Evolutionary conservation across 345 rosid genomes (phyloP), one percentile per base, ranked within the genome.

Genomic region (Pseudoturritis turrita): DNA sequence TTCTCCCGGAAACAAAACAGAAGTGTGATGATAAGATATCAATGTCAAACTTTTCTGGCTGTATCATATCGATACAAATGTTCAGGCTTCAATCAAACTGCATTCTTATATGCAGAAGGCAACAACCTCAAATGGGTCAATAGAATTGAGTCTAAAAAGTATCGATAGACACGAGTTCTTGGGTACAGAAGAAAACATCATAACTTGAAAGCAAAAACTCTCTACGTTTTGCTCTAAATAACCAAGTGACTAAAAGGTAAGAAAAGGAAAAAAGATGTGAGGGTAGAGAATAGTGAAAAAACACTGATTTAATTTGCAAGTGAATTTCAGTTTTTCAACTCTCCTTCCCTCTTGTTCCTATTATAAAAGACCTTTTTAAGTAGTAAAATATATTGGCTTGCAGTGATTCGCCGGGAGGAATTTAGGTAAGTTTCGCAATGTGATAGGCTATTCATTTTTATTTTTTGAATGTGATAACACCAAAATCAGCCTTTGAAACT

Each of bases 321-420:
- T 85, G 72, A 86, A 94, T 73, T 73, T 82, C 69, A 90, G 85
- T 18, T 83, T 87, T 71, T 94, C 94, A 66, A 86, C 85, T 68
- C 81, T 87, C 78, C 92, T 84, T 53, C 79, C 78, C 54, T 87
- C 92, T 84, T 90, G 96, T 81, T 89, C 94, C 97, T 90, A 78
- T 40, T 80, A 23, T 70, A 55, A 37, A 60, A 72, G 36, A 35
- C 26, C 1, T 8, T 53, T 53, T 44, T n/a, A 6, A 70, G 39
- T 49, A 73, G 45, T 35, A 53, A 37, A 31, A 7, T 15, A 19
- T 29, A 28, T 28, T 26, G 53, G 9, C 53, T 23, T 62, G 17
- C 17, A 37, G 10, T 35, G 21, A 37, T 63, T 43, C 21, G 26
- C 22, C 3, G 0, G 7, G 61, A 54, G 65, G 70, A 70, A 19